Evolutionary conservation across 2,329 filamentous ascomycete species (phyloP).

Genomic region (Annulohypoxylon truncatum): DNA sequence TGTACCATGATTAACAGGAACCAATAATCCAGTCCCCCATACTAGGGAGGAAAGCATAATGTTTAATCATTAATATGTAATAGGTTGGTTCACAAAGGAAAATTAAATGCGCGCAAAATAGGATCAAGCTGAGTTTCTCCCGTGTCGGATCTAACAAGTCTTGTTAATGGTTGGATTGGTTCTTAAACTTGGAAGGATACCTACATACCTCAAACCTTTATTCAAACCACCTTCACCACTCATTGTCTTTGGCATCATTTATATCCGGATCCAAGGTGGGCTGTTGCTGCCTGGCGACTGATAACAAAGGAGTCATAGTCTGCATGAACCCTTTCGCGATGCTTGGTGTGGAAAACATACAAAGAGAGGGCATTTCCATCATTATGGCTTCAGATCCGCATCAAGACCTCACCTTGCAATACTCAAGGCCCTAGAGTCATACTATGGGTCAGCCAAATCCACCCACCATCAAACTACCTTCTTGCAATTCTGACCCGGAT

Average conservation of each 20-base stretch:
- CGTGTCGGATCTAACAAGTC: background rate
- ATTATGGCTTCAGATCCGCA: background rate
- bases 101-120: background rate
- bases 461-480: background rate
- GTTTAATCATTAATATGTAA: constrained; percentile 34
- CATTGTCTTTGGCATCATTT: constrained; percentile 1
- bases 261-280: constrained; percentile 1
- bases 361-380: background rate
- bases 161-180: background rate
- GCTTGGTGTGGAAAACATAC: background rate
- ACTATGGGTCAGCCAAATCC: background rate
- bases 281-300: background rate
- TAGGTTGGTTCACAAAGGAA: background rate
- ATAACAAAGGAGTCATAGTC: background rate
- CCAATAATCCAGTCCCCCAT: background rate
- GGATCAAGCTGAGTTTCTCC: background rate
- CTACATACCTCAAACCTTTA: constrained; percentile 1
- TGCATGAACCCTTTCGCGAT: background rate
- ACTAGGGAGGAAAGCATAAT: constrained; percentile 22
- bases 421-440: background rate
- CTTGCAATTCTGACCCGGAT: constrained; percentile 23
- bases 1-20: background rate
- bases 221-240: background rate
- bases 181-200: background rate
- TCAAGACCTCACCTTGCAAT: background rate